These are phyloP conservation scores for Thecaphora frezii DNA, from an alignment of 1,284 basidiomycete species.

Conservation along the genomic window DNA sequence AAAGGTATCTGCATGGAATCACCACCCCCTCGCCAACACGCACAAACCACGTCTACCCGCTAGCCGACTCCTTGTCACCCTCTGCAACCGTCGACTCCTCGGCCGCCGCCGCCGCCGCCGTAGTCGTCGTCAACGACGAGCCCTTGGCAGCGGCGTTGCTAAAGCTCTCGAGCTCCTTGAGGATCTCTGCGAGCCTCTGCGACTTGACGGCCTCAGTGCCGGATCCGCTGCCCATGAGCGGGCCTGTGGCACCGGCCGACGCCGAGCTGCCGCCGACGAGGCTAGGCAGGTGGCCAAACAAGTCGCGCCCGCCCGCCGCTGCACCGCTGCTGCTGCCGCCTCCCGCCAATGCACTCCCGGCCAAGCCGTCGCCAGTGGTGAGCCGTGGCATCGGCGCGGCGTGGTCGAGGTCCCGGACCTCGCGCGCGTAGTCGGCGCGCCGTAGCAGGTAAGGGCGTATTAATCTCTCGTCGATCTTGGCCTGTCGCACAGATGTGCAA, in stretches of 20 bases:
- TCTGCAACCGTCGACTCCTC: conserved; percentile 4
- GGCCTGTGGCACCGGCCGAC: conserved; percentile 8
- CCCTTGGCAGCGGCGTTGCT: conserved; percentile 1
- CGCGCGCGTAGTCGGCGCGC: conserved; percentile 72
- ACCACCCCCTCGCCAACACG: too few species aligned
- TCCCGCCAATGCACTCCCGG: too few species aligned
- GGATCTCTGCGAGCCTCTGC: conserved; percentile 24
- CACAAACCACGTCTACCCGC: too few species aligned
- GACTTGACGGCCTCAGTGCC: conserved; percentile 4
- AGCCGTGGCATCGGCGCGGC: conserved; percentile 6
- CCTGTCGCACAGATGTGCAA: conserved; percentile 69
- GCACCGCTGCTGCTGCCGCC: background rate
- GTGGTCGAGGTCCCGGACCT: conserved; percentile 50
- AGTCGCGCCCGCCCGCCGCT: conserved; percentile 6
- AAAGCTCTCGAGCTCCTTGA: conserved; percentile 25
- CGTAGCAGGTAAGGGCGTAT: conserved; percentile 88
- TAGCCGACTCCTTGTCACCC: conserved; percentile 3
- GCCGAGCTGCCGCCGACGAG: conserved; percentile 11
- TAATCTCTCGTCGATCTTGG: conserved; percentile 81
- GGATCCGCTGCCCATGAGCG: conserved; percentile 1
- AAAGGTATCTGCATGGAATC: too few species aligned
- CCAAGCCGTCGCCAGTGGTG: too few species aligned
- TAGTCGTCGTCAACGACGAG: too few species aligned
- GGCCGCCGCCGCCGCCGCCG: background rate
- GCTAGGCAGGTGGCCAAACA: conserved; percentile 25